Evolutionary conservation across 371 early-diverging fungal species (phyloP), one percentile per base, ranked within the genome.

Genomic region (Mucor mucedo): DNA sequence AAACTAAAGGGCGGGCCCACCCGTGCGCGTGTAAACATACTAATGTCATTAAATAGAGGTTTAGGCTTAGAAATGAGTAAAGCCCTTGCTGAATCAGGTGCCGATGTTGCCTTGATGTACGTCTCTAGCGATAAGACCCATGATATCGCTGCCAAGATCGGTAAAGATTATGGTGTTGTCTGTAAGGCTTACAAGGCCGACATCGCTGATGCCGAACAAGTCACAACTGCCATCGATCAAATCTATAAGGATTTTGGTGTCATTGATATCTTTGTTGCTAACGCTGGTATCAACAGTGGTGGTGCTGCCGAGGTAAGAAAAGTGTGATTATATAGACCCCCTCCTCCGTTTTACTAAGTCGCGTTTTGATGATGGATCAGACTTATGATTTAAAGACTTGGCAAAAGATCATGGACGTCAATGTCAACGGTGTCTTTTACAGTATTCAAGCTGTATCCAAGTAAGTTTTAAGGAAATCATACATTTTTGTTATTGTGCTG

Each of bases 241-340:
- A 79, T 82, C 39, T 61, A 72, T 45, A 65, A 69, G 21, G 82
- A 82, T 27, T 79, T 71, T 68, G 77, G 79, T 32, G 54, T 66
- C 11, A 74, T 82, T 48, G 79, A 82, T 61, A 63, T 82, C 44
- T 76, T 82, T 59, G 77, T 82, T 35, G 82, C 79, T 52, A 82
- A 82, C 45, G 82, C 82, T 48, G 82, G 82, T 62, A 61, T 79
- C 50, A 73, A 72, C 30, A 65, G 54, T 30, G 66, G 68, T 39
- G 79, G 79, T 40, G 33, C 67, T 4, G 53, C 77, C 3, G 82
- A 78, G 66, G 78, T 78, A 63, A 41, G 28, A 35, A 35, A 16
- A 44, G 21, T 21, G 21, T 21, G 1, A 21, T 21, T 21, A 21
- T 21, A 21, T 21, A 21, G 21, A 21, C 21, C 21, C 21, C 21